Evolutionary conservation across 108 stramenopile species (phyloP), one percentile per base, ranked within the genome.

Genomic region (Skeletonema tropicum): DNA sequence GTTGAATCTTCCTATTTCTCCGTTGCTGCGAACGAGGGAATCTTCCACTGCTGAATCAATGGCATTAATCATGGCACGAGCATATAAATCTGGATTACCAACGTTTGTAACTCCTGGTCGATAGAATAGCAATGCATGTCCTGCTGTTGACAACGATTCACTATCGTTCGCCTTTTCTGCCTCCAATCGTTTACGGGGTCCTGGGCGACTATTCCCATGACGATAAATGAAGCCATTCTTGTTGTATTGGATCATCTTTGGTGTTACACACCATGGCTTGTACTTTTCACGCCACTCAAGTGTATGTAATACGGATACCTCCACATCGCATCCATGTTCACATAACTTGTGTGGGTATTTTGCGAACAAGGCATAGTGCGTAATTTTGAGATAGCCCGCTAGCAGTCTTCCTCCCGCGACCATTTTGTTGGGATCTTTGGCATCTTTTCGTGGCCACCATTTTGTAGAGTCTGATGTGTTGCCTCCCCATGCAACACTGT

Each of bases 241-340:
- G 74, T 93, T 93, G 69, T 85, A 87, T 26, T 73, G 57, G 0
- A 87, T 76, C 26, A 75, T 63, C 3, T 73, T 46, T 4, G 87
- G 89, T 30, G 89, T 70, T 1, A 87, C 71, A 52, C 77, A 66
- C 89, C 88, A 93, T 11, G 90, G 92, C 58, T 77, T 77, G 71
- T 88, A 93, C 32, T 82, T 85, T 75, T 91, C 90, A 41, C 92
- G 66, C 75, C 81, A 93, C 62, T 88, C 83, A 52, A 93, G 58
- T 25, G 90, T 88, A 69, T 93, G 90, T 13, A 66, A 41, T 13
- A 93, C 12, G 5, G 89, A 78, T 14, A 85, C 74, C 15, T 89
- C 85, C 11, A 89, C 78, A 41, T 78, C 62, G 71, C 90, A 93
- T 19, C 89, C 87, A 11, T 75, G 68, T 26, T 74, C 52, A 48